Evolutionary conservation across 1,284 basidiomycete genomes (phyloP).

Genomic region (Sphagnurus paluster): DNA sequence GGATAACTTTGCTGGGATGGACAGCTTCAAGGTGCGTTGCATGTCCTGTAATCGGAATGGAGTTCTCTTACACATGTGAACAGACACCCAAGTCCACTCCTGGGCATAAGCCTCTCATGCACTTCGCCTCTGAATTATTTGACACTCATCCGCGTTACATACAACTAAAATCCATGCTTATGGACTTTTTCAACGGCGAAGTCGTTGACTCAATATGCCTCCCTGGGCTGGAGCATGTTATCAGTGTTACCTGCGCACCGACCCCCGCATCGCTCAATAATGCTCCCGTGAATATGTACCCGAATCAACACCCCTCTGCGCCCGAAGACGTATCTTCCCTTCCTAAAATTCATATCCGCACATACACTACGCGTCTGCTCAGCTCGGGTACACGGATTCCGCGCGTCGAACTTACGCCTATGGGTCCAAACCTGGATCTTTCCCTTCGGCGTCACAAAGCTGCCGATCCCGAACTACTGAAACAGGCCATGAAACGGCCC

Average conservation of each 20-base stretch:
- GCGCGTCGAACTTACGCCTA: conserved; percentile 80
- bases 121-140: conserved; percentile 94
- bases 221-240: conserved; percentile 87
- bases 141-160: conserved; percentile 88
- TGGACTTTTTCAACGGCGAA: conserved; percentile 91
- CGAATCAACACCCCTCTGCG: conserved; percentile 30
- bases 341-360: conserved; percentile 86
- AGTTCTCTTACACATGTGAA: not conserved
- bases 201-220: conserved; percentile 84
- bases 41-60: not conserved
- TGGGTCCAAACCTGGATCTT: conserved; percentile 93
- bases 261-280: conserved; percentile 53
- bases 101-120: conserved; percentile 92
- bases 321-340: conserved; percentile 49
- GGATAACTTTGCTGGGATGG: conserved; percentile 78
- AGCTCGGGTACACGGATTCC: conserved; percentile 80
- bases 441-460: conserved; percentile 73
- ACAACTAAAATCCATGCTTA: conserved; percentile 91
- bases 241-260: conserved; percentile 81
- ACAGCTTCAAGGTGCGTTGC: conserved; percentile 75
- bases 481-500: conserved; percentile 79
- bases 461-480: conserved; percentile 79
- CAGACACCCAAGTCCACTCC: conserved; percentile 87
- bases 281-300: conserved; percentile 36
- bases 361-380: conserved; percentile 79